Evolutionary conservation across 257 asterid genomes (phyloP).

Genomic region (Solanum neorickii): DNA sequence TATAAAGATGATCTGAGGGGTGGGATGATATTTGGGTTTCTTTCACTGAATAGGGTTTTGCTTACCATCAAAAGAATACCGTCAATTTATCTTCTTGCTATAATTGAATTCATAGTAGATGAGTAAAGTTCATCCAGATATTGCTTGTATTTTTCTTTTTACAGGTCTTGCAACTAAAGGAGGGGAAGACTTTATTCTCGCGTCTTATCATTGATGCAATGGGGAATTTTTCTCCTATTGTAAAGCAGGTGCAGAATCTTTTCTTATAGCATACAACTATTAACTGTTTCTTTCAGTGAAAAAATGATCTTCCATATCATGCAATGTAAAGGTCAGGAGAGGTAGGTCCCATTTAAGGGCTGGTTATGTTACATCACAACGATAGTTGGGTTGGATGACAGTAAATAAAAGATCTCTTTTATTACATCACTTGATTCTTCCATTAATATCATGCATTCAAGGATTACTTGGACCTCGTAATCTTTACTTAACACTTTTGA

Average conservation of each 20-base stretch:
- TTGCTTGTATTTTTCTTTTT: background rate
- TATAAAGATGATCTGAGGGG: background rate
- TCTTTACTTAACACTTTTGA: background rate
- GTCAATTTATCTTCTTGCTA: background rate
- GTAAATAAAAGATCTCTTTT: background rate
- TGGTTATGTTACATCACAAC: background rate
- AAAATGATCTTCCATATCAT: background rate
- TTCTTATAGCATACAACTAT: background rate
- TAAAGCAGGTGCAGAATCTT: conserved; percentile 55
- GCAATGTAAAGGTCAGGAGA: background rate
- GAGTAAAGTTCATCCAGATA: background rate
- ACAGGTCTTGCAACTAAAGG: conserved; percentile 62
- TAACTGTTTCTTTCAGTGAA: background rate
- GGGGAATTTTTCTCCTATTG: conserved; percentile 98
- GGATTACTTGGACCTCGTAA: background rate
- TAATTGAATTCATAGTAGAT: background rate
- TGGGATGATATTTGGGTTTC: background rate
- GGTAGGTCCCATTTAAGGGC: background rate
- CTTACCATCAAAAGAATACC: background rate
- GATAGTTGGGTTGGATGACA: background rate
- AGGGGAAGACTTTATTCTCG: conserved; percentile 61
- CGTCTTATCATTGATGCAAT: conserved; percentile 86
- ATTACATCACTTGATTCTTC: background rate
- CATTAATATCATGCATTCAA: background rate
- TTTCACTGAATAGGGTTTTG: background rate